Evolutionary conservation across 805 yeast species (phyloP).

Genomic region (Myxozyma lipomycoides): DNA sequence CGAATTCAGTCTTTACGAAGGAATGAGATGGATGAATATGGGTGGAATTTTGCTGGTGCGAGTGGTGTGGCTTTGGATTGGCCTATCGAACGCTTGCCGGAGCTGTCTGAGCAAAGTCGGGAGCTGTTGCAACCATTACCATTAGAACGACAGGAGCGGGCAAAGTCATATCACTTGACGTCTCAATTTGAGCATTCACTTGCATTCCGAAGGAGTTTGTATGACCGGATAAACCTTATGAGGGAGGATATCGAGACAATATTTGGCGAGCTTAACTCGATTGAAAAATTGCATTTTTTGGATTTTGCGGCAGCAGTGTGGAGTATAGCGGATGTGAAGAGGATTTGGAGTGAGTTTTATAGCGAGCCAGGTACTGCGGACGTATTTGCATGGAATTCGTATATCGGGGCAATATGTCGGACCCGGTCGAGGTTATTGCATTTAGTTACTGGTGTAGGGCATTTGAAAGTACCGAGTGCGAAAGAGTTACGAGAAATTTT

Average conservation of each 20-base stretch:
- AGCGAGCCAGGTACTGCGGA: slow-evolving; percentile 6
- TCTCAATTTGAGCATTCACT: not conserved
- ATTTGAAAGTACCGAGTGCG: not conserved
- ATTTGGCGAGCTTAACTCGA: slow-evolving; percentile 14
- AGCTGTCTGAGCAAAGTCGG: not conserved
- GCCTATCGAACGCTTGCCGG: slow-evolving; percentile 2
- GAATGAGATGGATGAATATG: not conserved
- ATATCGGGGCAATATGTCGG: slow-evolving; percentile 6
- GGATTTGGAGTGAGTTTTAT: slow-evolving; percentile 16
- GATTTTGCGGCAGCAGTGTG: slow-evolving; percentile 10
- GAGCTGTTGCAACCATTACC: not conserved
- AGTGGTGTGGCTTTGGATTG: not conserved
- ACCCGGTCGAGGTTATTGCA: slow-evolving; percentile 4
- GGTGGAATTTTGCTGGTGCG: not conserved
- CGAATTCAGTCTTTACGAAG: not conserved
- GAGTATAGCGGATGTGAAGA: not conserved
- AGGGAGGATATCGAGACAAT: slow-evolving; percentile 16
- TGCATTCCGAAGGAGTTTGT: slow-evolving; percentile 4
- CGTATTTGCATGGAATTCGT: slow-evolving; percentile 11
- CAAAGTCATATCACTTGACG: not conserved
- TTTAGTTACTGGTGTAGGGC: not conserved
- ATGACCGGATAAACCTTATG: slow-evolving; percentile 8
- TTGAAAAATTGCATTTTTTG: slow-evolving; percentile 17
- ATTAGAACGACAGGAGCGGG: not conserved
- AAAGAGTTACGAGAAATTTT: slow-evolving; percentile 5